Conservation (phyloP, 2,329 filamentous ascomycete species). For the Aspergillus eucalypticola region DNA sequence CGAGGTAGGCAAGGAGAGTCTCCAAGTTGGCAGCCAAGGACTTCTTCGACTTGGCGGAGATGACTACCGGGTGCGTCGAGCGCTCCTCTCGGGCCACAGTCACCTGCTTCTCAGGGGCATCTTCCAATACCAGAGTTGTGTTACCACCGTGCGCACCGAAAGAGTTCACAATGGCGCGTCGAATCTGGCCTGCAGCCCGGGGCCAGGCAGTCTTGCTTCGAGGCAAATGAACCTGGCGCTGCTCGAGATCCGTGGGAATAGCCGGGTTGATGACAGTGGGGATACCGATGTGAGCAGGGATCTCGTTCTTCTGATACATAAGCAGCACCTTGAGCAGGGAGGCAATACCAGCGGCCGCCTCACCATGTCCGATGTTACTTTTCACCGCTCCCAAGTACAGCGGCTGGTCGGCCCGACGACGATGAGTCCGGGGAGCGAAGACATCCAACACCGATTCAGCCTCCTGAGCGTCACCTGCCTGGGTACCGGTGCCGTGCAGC, state of each 20-base stretch:
- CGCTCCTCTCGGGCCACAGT: constrained; percentile 50
- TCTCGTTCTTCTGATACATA: constrained; percentile 63
- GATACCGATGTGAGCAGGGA: constrained; percentile 68
- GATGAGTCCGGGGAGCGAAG: no score
- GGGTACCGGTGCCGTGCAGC: constrained; percentile 46
- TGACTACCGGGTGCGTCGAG: constrained; percentile 59
- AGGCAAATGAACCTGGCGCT: constrained; percentile 33
- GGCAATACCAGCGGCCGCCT: constrained; percentile 35
- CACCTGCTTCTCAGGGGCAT: constrained; percentile 39
- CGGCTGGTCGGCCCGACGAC: not conserved
- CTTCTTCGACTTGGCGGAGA: no score
- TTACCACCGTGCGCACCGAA: constrained; percentile 72
- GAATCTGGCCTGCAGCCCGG: no score
- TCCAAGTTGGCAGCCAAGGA: constrained; percentile 42
- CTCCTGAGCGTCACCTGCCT: constrained; percentile 19
- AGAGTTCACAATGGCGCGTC: constrained; percentile 56
- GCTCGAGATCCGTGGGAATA: constrained; percentile 31
- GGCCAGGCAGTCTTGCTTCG: constrained; percentile 20
- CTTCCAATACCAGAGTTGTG: constrained; percentile 63
- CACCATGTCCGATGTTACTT: constrained; percentile 49
- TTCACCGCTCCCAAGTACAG: constrained; percentile 35
- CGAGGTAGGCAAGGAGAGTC: constrained; percentile 51
- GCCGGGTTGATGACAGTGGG: constrained; percentile 48
- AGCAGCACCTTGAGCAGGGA: constrained; percentile 63
- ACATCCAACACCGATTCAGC: no score